Percentiles rank a stretch among this genome's conserved stretches.
phyloP scores from a whole-genome alignment of 495 filamentous ascomycete genomes.

The Parathielavia appendiculata region DNA sequence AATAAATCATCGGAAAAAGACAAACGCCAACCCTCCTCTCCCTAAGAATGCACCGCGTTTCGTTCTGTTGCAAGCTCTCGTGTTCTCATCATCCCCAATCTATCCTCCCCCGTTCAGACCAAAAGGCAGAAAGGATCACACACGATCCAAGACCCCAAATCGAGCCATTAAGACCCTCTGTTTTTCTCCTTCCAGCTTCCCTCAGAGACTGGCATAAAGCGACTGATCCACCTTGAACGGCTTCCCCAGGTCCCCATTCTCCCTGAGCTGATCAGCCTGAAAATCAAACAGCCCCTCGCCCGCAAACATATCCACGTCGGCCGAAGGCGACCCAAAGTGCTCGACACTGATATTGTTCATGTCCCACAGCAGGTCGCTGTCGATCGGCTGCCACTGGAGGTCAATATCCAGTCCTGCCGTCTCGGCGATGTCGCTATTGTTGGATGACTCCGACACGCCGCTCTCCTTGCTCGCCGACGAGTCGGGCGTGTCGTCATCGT shows the following conservation, averaged over 20 bases:
- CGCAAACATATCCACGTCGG: slow-evolving; percentile 10
- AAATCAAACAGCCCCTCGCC: slow-evolving; percentile 19
- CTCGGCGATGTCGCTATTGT: slow-evolving; percentile 52
- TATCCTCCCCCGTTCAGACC: not conserved
- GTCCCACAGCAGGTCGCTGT: slow-evolving; percentile 32
- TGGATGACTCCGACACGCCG: slow-evolving; percentile 48
- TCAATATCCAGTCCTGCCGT: slow-evolving; percentile 43
- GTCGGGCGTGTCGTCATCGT: slow-evolving; percentile 54
- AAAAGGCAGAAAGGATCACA: too few relatives aligned
- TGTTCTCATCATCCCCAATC: not conserved
- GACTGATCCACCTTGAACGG: slow-evolving; percentile 41
- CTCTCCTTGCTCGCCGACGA: slow-evolving; percentile 43
- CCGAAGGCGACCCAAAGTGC: slow-evolving; percentile 19
- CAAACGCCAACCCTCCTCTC: not conserved
- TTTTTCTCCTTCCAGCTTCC: not conserved
- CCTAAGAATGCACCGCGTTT: too few relatives aligned
- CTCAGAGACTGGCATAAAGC: slow-evolving; percentile 38
- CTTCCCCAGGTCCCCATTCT: slow-evolving; percentile 34
- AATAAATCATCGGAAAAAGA: too few relatives aligned
- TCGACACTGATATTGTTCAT: slow-evolving; percentile 34
- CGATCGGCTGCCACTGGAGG: slow-evolving; percentile 38
- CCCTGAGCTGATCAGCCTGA: slow-evolving; percentile 38
- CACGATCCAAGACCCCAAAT: not conserved
- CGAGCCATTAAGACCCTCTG: not conserved
- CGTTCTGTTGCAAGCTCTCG: not conserved